phyloP scores from a whole-genome alignment of 371 early-diverging fungal species.

The Zancudomyces culisetae region DNA sequence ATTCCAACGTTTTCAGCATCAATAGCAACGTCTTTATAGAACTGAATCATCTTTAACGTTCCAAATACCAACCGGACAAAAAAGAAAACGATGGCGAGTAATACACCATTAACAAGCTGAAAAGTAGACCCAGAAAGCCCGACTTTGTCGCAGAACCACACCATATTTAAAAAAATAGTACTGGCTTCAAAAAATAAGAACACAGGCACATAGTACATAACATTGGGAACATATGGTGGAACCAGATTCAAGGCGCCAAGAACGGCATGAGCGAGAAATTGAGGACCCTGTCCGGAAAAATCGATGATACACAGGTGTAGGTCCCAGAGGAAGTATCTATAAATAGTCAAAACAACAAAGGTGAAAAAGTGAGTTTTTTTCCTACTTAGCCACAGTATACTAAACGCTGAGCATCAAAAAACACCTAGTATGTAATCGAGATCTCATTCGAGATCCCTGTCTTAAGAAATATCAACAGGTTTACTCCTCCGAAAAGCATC shows the following conservation, averaged over 20 bases:
- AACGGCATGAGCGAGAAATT: conserved; percentile 69
- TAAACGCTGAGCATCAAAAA: too few relatives aligned
- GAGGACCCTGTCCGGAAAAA: conserved; percentile 44
- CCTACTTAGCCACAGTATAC: too few relatives aligned
- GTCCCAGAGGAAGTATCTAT: conserved; percentile 87
- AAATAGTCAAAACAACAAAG: too few relatives aligned
- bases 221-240: conserved; percentile 46
- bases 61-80: conserved; percentile 62
- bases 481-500: too few relatives aligned
- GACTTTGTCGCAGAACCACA: conserved; percentile 81
- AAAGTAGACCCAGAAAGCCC: conserved; percentile 51
- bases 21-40: background rate
- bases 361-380: too few relatives aligned
- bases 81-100: conserved; percentile 55
- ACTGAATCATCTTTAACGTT: conserved; percentile 10
- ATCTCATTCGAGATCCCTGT: too few relatives aligned
- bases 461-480: too few relatives aligned
- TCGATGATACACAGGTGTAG: conserved; percentile 44
- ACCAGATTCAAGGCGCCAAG: conserved; percentile 36
- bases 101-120: conserved; percentile 61
- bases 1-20: background rate
- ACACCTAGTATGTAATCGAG: too few relatives aligned
- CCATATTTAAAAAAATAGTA: conserved; percentile 78
- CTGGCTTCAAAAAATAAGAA: conserved; percentile 80
- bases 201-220: conserved; percentile 67